phyloP scores from a whole-genome alignment of 208 protist species.

The Crithidia sp. region DNA sequence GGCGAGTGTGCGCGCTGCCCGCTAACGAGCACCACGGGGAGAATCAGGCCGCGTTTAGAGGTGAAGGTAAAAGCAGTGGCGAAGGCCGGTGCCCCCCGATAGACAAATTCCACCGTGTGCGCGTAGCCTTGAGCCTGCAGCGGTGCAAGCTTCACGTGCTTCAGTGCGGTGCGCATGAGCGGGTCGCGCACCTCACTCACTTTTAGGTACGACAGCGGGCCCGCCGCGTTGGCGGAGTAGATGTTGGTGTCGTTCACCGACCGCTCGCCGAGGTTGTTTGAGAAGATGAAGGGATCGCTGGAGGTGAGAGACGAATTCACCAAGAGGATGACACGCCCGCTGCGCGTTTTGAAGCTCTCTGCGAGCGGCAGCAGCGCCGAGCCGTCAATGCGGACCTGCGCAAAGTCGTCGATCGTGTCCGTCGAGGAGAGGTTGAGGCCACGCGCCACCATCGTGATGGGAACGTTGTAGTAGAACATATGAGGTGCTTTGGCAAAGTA shows the following conservation, averaged over 20 bases:
- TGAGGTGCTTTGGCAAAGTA: too few relatives aligned
- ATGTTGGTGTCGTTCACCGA: background rate
- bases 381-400: slow-evolving; percentile 3
- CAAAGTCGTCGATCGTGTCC: background rate
- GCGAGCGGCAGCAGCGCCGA: background rate
- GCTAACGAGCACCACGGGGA: background rate
- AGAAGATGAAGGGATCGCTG: background rate
- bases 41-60: background rate
- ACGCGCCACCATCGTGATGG: too few relatives aligned
- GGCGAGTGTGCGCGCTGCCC: background rate
- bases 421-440: too few relatives aligned
- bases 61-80: background rate
- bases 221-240: background rate
- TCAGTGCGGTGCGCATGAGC: slow-evolving; percentile 23
- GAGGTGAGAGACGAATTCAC: background rate
- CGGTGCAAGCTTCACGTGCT: slow-evolving; percentile 9
- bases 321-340: background rate
- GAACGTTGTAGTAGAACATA: too few relatives aligned
- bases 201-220: background rate
- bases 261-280: slow-evolving; percentile 21
- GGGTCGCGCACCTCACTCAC: slow-evolving; percentile 21
- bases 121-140: background rate
- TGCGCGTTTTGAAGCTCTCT: background rate
- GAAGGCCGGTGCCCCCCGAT: too few relatives aligned
- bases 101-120: background rate